Evolutionary conservation across 2,329 filamentous ascomycete genomes (phyloP), one percentile per base, ranked within the genome.

Genomic region (Exophiala sideris): DNA sequence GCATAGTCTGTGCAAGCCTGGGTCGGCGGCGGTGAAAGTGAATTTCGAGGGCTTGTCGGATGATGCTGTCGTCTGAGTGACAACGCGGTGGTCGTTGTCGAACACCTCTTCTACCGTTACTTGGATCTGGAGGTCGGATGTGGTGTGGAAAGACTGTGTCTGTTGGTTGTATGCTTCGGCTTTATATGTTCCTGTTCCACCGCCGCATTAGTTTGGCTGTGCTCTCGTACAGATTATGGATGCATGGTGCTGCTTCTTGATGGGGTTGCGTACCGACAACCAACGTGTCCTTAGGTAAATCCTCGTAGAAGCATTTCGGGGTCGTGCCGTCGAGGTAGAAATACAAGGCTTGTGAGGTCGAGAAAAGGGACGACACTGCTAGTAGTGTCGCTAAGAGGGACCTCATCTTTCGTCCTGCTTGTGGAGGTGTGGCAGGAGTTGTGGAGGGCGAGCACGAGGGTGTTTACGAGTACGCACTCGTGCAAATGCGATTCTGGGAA

Each of bases 241-340:
- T n/a, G 11, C 14, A 41, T 47, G n/a, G 36, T 5, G n/a, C 48
- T 32, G n/a, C 10, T 11, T n/a, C 5, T 32, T n/a, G 16, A 20
- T 18, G 38, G 11, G n/a, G 12, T 29, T 38, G 64, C 82, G 58
- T 78, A 86, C 84, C 94, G 56, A 96, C 91, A 52, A 99, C 92
- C 54, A 99, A 78, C 11, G 94, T 97, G 73, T 96, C 92, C 79
- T 97, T 96, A 62, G 94, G 91, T 56, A 99, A 82, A 74, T 97
- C 92, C 77, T 99, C 94, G 76, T 88, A 95, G 84, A 99, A 99
- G 76, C 94, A 99, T 77, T 95, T 96, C 64, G 89, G 87, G 62
- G 83, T 77, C 46, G 82, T 81, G 67, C 88, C 89, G 71, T 97
- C 91, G 72, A 97, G 86, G 79, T 88, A 97, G 80, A 99, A 95